Evolutionary conservation across 2,329 filamentous ascomycete species (phyloP), one percentile per base, ranked within the genome.

Genomic region (Neonectria sp.): DNA sequence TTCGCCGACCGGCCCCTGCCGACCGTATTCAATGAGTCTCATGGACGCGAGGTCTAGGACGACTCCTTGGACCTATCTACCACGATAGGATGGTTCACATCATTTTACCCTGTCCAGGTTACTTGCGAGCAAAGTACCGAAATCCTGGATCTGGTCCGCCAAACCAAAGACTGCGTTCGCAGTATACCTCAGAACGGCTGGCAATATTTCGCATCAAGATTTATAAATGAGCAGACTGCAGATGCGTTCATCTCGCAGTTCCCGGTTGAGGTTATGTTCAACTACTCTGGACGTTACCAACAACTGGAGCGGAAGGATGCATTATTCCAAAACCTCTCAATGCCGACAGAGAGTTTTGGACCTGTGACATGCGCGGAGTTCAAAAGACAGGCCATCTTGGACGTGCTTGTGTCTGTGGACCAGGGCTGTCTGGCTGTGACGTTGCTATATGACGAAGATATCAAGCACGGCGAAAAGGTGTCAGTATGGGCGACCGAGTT

Each of bases 11-110:
- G 77, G 9, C 15, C 64, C 3, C 15, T 61, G 0, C 79, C 79
- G 1, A 55, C 71, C 1, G 63, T 82, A 1, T 79, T 75, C 55
- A 75, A 56, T 12, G 79, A 81, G 57, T 74, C 73, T 3, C 79
- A 82, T 40, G 80, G 79, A 2, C 76, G 80, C 24, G 78, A 81
- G 48, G 40, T 75, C 1, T 79, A 75, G 74, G 69, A 74, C 51
- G 53, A 71, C 7, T 45, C 43, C 5, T 64, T 81, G 9, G 77
- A 82, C 55, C 35, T 78, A 1, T 76, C 78, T 3, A 24, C 69
- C 2, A 81, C 78, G 0, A 76, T 82, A 0, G 80, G 80, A 3
- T 82, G 80, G 79, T 81, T 81, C 65, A 79, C 80, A 1, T 78
- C 77, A 1, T 67, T 81, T 24, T 75, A 60, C 45, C 79, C 79